Evolutionary conservation across 2,329 filamentous ascomycete species (phyloP), one percentile per base, ranked within the genome.

Genomic region (Neofusicoccum sp.): DNA sequence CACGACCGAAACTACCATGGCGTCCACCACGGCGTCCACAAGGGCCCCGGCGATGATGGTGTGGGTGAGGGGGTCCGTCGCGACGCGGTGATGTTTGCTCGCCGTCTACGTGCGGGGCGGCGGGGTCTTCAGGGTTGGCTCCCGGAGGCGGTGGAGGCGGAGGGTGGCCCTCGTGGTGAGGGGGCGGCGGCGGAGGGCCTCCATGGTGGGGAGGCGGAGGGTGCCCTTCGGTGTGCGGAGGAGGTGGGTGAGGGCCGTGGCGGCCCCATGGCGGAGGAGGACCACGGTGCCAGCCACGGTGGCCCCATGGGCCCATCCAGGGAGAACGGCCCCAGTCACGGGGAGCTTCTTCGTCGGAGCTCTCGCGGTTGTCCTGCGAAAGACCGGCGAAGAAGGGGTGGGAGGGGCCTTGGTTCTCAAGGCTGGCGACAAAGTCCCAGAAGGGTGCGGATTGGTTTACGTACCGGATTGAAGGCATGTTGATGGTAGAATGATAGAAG

Each of bases 391-490:
- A 80, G 70, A 78, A 77, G 28, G 80, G 78, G 66, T 82, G 76
- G 33, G 75, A 69, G 34, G 67, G 62, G 58, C 74, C 76, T 69
- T 77, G 72, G 58, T 78, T 73, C 65, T 84, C 81, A 11, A 85
- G 73, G 63, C 72, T 75, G 57, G 79, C 76, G 58, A 84, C 66
- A 62, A 81, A 82, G 69, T 85, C 81, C 82, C 83, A 84, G 69
- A 85, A 83, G 56, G 81, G 79, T 66, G 78, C 76, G 4, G 76
- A 77, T 60, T 79, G 75, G 62, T 84, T 83, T 73, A 82, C 78
- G 68, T 82, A 80, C 61, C 78, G 76, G 62, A 84, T 73, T 65
- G 80, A 80, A 68, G 82, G 78, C 82, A 84, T 84, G 61, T 69
- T 78, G 59, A 48, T 56, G 38, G 38, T 54, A 20, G 11, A 31